Evolutionary conservation across 352 stramenopile genomes (phyloP).

Genomic region (Pythium myriotylum): DNA sequence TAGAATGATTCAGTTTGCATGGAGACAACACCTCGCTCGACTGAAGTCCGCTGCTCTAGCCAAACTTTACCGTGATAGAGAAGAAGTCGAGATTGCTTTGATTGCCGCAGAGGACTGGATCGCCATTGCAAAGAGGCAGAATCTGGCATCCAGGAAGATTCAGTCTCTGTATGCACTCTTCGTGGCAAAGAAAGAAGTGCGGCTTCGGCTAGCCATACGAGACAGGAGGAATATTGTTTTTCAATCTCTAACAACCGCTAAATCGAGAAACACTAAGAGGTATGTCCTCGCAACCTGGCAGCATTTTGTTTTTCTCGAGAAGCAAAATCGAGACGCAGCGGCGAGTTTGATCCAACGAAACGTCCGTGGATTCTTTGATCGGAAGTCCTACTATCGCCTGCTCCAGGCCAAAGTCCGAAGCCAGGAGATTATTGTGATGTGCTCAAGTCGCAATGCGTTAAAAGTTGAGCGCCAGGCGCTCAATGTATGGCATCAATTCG

Average conservation of each 20-base stretch:
- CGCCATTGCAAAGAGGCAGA: conserved; percentile 37
- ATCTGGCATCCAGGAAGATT: conserved; percentile 49
- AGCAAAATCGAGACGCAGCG: conserved; percentile 36
- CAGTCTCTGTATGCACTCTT: conserved; percentile 56
- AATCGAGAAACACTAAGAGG: conserved; percentile 28
- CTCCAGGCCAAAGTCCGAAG: conserved; percentile 38
- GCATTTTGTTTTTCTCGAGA: conserved; percentile 37
- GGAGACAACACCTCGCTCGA: conserved; percentile 35
- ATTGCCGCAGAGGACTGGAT: conserved; percentile 54
- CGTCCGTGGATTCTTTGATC: conserved; percentile 38
- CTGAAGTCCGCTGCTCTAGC: conserved; percentile 28
- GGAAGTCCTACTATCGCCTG: conserved; percentile 39
- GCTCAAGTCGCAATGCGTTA: conserved; percentile 31
- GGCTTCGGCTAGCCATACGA: conserved; percentile 15
- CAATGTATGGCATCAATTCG: conserved; percentile 29
- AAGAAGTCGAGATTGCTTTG: conserved; percentile 34
- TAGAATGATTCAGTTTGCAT: conserved; percentile 52
- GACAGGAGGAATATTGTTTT: conserved; percentile 41
- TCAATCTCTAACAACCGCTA: conserved; percentile 36
- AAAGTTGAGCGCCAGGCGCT: conserved; percentile 22
- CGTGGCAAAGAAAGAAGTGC: conserved; percentile 29
- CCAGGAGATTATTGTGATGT: conserved; percentile 44
- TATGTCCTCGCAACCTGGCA: conserved; percentile 41
- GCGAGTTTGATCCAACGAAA: conserved; percentile 44
- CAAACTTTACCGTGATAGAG: conserved; percentile 33